Base-by-base conservation (phyloP, 2,329 filamentous ascomycete genomes). In the Penicillium sp. region DNA sequence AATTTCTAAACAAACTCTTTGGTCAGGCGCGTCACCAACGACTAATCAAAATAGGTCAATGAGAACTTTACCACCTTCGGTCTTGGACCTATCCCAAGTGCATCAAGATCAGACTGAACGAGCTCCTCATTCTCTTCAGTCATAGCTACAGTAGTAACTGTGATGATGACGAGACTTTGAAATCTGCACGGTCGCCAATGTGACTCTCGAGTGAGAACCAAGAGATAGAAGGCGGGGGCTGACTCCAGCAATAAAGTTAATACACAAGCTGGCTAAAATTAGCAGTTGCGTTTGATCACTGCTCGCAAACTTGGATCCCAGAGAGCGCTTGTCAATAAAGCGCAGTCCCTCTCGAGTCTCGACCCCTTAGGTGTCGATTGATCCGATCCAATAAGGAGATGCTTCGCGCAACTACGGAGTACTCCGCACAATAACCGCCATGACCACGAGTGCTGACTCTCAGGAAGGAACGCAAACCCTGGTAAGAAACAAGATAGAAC, bases 1-100 rank as follows among this genome's bases (percentile, higher is more conserved):
- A 76, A 72, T 67, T 58, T 56, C 61, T 60, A 71, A 75, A 75
- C 73, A 75, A 68, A 63, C 43, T 49, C 47, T 63, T 63, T 13
- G 54, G 64, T 58, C 33, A 66, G 54, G 56, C 27, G 56, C 56
- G 60, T 66, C 50, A 61, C 13, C 16, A 14, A 5, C 22, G 18
- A 46, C 14, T 24, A n/a, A 31, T 16, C 14, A n/a, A 46, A 31
- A 31, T 31, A 31, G 31, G 10, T 31, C 31, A 10, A 31, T 31
- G 9, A 31, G 7, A 10, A 31, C 1, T 31, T 31, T 10, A 10
- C 31, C 6, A 31, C 31, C 27, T 9, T 10, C 31, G 7, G 6
- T 31, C 31, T 31, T 10, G 6, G 9, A 9, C 2, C 31, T 31
- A 31, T 31, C 7, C 31, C 2, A 31, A 10, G 31, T 31, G 7